A percentile compares a stretch with the other conserved stretches of the same genome.
Conservation (phyloP, 2,329 filamentous ascomycete genomes). For the Apiospora saccharicola region DNA sequence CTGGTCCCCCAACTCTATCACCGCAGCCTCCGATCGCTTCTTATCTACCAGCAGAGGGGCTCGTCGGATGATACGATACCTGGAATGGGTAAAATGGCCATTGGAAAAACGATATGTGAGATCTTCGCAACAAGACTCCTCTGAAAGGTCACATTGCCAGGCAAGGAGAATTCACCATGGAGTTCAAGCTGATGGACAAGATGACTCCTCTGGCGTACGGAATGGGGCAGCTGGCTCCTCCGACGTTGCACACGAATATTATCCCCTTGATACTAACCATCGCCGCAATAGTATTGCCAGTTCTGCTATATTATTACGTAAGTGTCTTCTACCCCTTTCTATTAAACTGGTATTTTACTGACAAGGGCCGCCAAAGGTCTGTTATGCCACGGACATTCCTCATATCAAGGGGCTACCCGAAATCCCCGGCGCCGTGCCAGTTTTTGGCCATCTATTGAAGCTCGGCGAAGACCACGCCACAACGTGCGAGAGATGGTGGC, state of each 20-base stretch:
- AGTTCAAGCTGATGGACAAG: background rate
- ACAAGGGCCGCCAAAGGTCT: slow-evolving; percentile 35
- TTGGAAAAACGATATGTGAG: background rate
- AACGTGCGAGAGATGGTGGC: slow-evolving; percentile 58
- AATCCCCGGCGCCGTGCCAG: slow-evolving; percentile 57
- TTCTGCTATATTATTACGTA: background rate
- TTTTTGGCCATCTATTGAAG: slow-evolving; percentile 57
- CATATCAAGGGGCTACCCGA: slow-evolving; percentile 57
- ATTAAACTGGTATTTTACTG: background rate
- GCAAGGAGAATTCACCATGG: background rate
- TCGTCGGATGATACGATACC: background rate
- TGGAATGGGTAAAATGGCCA: too few species aligned
- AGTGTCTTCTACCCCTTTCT: background rate
- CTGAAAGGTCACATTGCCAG: background rate
- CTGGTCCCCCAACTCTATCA: background rate
- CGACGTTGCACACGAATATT: background rate
- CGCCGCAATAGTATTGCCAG: background rate
- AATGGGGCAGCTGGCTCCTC: background rate
- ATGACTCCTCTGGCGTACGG: background rate
- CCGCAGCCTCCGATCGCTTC: background rate
- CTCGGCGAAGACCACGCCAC: slow-evolving; percentile 62
- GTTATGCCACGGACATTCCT: slow-evolving; percentile 53
- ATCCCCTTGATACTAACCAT: background rate
- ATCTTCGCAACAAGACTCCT: background rate
- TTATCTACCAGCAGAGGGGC: background rate